Evolutionary conservation across 345 rosid species (phyloP), one percentile per base, ranked within the genome.

Genomic region (Syzygium aromaticum): DNA sequence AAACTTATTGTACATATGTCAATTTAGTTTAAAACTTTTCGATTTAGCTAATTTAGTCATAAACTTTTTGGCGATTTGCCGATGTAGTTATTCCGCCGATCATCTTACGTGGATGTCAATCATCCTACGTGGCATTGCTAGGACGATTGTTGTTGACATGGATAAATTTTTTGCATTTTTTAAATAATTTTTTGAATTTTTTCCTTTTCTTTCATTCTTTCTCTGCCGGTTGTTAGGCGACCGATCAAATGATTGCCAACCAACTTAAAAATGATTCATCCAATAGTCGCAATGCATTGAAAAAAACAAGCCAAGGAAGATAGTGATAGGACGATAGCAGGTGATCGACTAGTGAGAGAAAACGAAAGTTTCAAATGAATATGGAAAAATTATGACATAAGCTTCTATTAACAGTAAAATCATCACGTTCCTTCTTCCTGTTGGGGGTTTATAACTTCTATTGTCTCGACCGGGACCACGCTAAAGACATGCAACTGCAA

Each of bases 41-140:
- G 5, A 61, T 27, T 27, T 59, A 3, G 1, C 6, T 17, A 59
- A 59, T 59, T 59, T 61, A 0, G 7, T 27, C 16, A 11, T 59
- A 5, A 59, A 11, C 2, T 0, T 59, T 59, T 59, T 27, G 2
- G 25, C 2, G n/a, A 59, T 25, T 59, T 27, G 16, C 1, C 13
- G 11, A 59, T 59, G 0, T 27, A 11, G 12, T 27, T 25, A 1
- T 59, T 59, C 0, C 3, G 15, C 3, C n/a, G 11, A 0, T 59
- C 0, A 0, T 38, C 7, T 25, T 25, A 59, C 3, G 0, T 59
- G 28, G 30, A n/a, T 15, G 27, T 6, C 25, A 14, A 11, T 11
- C 3, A 13, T 27, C 3, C 5, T 59, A 27, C 0, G 7, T 25
- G 64, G 1, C 14, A 59, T 4, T 40, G 0, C 1, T 40, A 40